Evolutionary conservation across 176 grass and related monocot species (phyloP).

Genomic region (Alopecurus myosuroides): DNA sequence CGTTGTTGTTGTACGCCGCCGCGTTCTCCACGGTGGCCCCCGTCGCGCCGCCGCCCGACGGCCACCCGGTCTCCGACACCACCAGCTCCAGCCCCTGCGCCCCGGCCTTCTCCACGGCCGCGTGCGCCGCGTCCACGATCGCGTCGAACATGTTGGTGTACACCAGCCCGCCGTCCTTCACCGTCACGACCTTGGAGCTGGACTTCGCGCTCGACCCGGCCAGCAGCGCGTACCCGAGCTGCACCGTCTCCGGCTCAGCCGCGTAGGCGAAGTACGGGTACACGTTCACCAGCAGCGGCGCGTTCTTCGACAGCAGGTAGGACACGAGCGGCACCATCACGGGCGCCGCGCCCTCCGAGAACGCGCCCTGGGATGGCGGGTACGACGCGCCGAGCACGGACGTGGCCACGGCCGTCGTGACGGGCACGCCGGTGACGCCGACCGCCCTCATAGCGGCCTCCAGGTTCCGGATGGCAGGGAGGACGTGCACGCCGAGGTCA

Average conservation of each 20-base stretch:
- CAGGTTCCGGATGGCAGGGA: slow-evolving; percentile 74
- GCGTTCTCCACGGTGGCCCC: slow-evolving; percentile 80
- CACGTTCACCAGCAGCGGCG: slow-evolving; percentile 73
- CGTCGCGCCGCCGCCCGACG: slow-evolving; percentile 53
- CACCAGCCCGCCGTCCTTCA: slow-evolving; percentile 45
- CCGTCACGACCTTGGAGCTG: not conserved
- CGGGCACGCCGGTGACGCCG: slow-evolving; percentile 38
- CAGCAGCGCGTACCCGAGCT: slow-evolving; percentile 80
- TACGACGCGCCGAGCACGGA: slow-evolving; percentile 49
- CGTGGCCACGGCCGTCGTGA: slow-evolving; percentile 68
- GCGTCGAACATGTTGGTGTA: slow-evolving; percentile 98
- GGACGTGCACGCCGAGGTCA: slow-evolving; percentile 22
- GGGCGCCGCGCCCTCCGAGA: slow-evolving; percentile 43
- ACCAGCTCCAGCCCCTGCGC: slow-evolving; percentile 50
- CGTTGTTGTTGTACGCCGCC: slow-evolving; percentile 77
- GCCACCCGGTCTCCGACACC: slow-evolving; percentile 95
- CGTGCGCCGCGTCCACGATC: slow-evolving; percentile 76
- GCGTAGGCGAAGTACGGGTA: slow-evolving; percentile 87
- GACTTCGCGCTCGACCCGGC: slow-evolving; percentile 3
- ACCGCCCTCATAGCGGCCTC: slow-evolving; percentile 45
- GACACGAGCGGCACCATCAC: slow-evolving; percentile 44
- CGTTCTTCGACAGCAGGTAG: slow-evolving; percentile 39
- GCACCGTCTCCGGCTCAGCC: slow-evolving; percentile 23
- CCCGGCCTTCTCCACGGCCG: slow-evolving; percentile 76
- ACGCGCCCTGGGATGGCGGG: slow-evolving; percentile 64